Base-by-base conservation (phyloP, 495 filamentous ascomycete genomes). In the Hypoxylon trugodes region DNA sequence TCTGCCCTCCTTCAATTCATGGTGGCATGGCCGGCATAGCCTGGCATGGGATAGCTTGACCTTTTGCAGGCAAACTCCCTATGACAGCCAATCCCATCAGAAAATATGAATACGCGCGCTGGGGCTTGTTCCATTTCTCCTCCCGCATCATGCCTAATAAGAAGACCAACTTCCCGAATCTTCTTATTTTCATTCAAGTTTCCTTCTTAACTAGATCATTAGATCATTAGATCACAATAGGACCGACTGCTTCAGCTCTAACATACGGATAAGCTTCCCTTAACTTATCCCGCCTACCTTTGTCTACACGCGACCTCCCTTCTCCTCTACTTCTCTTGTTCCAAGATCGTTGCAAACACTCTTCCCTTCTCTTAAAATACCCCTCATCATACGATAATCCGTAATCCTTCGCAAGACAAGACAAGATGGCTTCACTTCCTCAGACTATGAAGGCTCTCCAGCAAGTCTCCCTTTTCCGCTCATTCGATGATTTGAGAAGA, bases 401-500 rank as follows among this genome's bases (percentile, higher is more conserved):
- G 42, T 16, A 9, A 41, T 7, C 32, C 33, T 51, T 16, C 37
- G 18, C 36, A 24, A 41, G 49, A 47, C 36, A 24, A 41, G 49
- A 47, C 30, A 71, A 66, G 12, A 73, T 75, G 73, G 66, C 64
- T 28, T 66, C 63, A 35, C 73, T 87, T 28, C 85, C 85, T 18
- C 74, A 79, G 70, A 77, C 82, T 28, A 87, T 87, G 85, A 84
- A 83, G 68, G 85, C 85, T 68, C 79, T 87, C 61, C 77, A 77
- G 84, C 83, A 71, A 68, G 79, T 76, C 22, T 22, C 43, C 37
- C 18, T 16, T 57, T 51, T 33, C n/a, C n/a, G n/a, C n/a, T n/a
- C 8, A 24, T 47, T 41, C 8, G 16, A 15, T 53, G 26, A 33
- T 45, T 33, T 19, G 10, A 6, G 12, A 2, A 35, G n/a, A 22